A percentile compares a stretch with the other conserved stretches of the same genome.
phyloP scores from a whole-genome alignment of 2,329 filamentous ascomycete species.

The Pseudocercospora musae region DNA sequence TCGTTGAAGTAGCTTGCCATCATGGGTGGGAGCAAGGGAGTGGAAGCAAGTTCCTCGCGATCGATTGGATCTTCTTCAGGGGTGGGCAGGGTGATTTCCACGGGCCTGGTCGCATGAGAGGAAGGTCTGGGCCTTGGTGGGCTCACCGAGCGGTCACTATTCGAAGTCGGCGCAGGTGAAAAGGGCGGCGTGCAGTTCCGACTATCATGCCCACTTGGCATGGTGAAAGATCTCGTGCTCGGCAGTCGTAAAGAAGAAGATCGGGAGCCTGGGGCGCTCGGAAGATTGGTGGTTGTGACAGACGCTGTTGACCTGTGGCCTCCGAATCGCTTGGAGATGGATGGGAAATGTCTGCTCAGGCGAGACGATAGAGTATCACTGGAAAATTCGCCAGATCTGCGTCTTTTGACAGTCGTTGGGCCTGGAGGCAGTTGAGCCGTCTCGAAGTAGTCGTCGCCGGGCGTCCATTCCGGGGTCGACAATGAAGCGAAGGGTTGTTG shows the following conservation, averaged over 20 bases:
- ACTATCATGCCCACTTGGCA: conserved; percentile 32
- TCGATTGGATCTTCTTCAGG: conserved; percentile 45
- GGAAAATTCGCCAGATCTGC: conserved; percentile 57
- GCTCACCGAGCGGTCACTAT: conserved; percentile 15
- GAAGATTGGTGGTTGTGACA: conserved; percentile 26
- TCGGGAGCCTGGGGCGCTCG: conserved; percentile 36
- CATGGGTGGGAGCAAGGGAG: conserved; percentile 79
- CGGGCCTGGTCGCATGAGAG: conserved; percentile 14
- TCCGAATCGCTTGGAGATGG: conserved; percentile 54
- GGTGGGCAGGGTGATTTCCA: conserved; percentile 26
- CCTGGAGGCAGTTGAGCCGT: conserved; percentile 53
- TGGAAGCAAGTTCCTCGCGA: conserved; percentile 67
- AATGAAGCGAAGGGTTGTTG: conserved; percentile 3
- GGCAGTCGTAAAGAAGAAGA: conserved; percentile 74
- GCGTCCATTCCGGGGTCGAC: conserved; percentile 29
- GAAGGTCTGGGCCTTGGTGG: conserved; percentile 16
- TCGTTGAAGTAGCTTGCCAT: conserved; percentile 58
- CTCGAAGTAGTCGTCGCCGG: conserved; percentile 58
- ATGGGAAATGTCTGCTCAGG: conserved; percentile 51
- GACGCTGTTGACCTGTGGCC: conserved; percentile 43
- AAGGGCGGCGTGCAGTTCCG: conserved; percentile 36
- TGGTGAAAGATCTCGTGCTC: conserved; percentile 60
- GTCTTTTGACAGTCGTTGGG: conserved; percentile 52
- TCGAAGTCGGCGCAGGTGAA: conserved; percentile 18
- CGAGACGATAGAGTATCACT: conserved; percentile 62